phyloP scores from a whole-genome alignment of 768 basidiomycete genomes.

The Mrakia hoshinonis region DNA sequence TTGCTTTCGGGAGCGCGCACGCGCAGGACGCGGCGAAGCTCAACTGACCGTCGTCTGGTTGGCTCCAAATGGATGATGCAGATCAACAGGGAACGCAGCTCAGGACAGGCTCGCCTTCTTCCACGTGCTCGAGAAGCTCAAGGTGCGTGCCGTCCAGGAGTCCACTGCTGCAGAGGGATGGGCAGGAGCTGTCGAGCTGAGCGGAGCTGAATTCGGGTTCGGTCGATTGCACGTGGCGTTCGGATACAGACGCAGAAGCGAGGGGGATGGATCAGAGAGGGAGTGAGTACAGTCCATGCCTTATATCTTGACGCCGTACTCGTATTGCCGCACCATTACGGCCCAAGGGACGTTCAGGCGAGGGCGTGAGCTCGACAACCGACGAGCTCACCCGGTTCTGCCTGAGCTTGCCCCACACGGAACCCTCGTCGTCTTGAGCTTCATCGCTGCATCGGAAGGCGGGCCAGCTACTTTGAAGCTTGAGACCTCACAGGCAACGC shows the following conservation, averaged over 20 bases:
- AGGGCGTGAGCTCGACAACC: not conserved
- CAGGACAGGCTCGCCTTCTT: conserved; percentile 26
- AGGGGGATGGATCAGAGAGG: conserved; percentile 85
- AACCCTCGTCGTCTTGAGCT: too few relatives aligned
- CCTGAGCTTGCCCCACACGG: too few relatives aligned
- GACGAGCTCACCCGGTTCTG: too few relatives aligned
- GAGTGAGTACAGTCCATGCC: conserved; percentile 45
- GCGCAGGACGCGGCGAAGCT: not conserved
- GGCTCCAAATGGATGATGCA: not conserved
- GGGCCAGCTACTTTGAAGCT: too few relatives aligned
- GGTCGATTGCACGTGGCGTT: not conserved
- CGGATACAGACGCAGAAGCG: conserved; percentile 72
- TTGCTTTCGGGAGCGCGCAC: too few relatives aligned
- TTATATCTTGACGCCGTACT: not conserved
- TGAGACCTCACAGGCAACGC: too few relatives aligned
- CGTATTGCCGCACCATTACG: too few relatives aligned
- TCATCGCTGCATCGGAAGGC: too few relatives aligned
- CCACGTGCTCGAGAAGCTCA: conserved; percentile 29
- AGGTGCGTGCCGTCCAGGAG: not conserved
- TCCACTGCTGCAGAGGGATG: not conserved
- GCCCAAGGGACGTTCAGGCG: not conserved
- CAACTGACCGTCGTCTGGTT: not conserved
- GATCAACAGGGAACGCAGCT: conserved; percentile 19
- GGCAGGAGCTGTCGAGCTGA: not conserved
- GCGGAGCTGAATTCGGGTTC: not conserved